Evolutionary conservation across 345 rosid genomes (phyloP), one percentile per base, ranked within the genome.

Genomic region (Mallotus nudiflorus): DNA sequence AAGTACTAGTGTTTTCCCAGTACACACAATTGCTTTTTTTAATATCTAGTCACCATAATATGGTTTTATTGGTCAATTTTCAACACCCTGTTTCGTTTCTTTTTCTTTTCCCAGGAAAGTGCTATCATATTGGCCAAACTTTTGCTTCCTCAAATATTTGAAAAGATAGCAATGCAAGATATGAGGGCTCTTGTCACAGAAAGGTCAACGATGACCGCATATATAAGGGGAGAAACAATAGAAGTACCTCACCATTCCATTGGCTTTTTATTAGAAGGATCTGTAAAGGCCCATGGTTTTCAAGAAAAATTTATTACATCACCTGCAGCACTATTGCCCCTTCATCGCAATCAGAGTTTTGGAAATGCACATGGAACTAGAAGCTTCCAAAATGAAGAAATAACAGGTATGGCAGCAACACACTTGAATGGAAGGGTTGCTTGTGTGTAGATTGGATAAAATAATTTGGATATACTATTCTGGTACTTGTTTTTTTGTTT

Each of bases 141-240:
- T 60, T 77, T 95, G 78, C 88, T 85, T 85, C 99, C 99, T 73
- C 97, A 84, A 77, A 76, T 86, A 73, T 95, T 95, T 75, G 98
- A 95, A 74, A 87, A 84, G 65, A 73, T 92, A 81, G 65, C 88
- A 45, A 73, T 89, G 97, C 94, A 84, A 73, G 97, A 92, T 60
- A 54, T 90, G 72, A 88, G 99, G 82, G 86, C 85, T 37, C 85
- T 90, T 72, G 87, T 87, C 18, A 83, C 87, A 5, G 89, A 89
- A 79, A 84, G 88, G 75, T 90, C 97, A 37, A 69, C 3, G 39
- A 78, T 86, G 87, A 82, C 72, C 27, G 84, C 74, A n/a, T 84
- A 83, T 71, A 67, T 86, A 11, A 78, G 85, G 20, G 97, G 98
- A 75, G 97, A 92, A 84, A 79, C 78, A 59, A 77, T 92, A 8